Evolutionary conservation across 768 basidiomycete species (phyloP), one percentile per base, ranked within the genome.

Genomic region (Suillus discolor): DNA sequence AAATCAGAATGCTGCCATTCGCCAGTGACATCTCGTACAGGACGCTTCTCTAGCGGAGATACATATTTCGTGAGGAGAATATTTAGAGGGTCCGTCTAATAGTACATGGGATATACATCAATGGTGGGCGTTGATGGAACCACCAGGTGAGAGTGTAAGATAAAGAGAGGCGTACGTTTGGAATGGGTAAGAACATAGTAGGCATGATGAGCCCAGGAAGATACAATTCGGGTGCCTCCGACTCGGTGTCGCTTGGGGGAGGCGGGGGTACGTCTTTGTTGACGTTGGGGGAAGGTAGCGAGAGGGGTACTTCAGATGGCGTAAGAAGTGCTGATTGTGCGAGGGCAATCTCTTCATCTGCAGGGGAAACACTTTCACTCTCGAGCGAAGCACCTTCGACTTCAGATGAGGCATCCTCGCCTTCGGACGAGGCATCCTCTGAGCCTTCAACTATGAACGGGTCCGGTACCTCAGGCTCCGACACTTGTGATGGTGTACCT

Each of bases 131-230:
- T 79, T 80, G 75, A 73, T 74, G 82, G 74, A 91, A 76, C 87
- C 85, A 89, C 87, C 87, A 90, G 13, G 83, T 81, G 54, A 90
- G 79, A 65, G 81, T 77, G 75, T 80, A 80, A 55, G 83, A 84
- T 67, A 61, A 73, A 75, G 69, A 38, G 70, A 71, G 79, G 86
- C 91, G 87, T 84, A 94, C 93, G 81, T 93, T 93, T 61, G 93
- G 93, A 51, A 94, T 90, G n/a, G 93, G 93, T 57, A 94, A 79
- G 74, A 94, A 94, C 89, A 94, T 90, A 41, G 87, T 89, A 41
- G 92, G 88, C 36, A 86, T 76, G 42, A 89, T 82, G 44, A 94
- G 85, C 44, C 86, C 87, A 2, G 92, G 91, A 34, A 92, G 79
- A 74, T 87, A 89, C 25, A 91, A 71, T 57, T 87, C 85, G 2